phyloP scores from a whole-genome alignment of 2,329 filamentous ascomycete species.

The Shiraia sp. region DNA sequence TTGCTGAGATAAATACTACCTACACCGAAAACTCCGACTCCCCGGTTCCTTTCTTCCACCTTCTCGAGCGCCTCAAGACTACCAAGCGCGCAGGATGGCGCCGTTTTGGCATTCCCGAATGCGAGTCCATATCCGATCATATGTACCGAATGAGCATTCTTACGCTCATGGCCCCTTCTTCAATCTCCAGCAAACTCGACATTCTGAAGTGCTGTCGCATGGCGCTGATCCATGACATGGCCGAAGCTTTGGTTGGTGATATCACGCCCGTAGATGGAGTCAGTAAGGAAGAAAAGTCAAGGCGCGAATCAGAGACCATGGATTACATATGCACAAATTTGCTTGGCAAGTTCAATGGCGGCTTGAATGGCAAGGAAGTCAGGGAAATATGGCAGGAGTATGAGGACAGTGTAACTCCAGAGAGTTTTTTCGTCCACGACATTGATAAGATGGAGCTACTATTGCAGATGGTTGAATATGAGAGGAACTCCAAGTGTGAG shows the following conservation, averaged over 20 bases:
- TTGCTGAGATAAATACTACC: constrained; percentile 64
- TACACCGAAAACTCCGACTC: constrained; percentile 67
- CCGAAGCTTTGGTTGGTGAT: constrained; percentile 90
- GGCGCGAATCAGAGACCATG: constrained; percentile 88
- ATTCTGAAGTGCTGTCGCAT: constrained; percentile 87
- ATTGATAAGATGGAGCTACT: constrained; percentile 96
- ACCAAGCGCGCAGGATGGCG: constrained; percentile 96
- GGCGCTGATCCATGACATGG: constrained; percentile 97
- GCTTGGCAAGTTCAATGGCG: constrained; percentile 75
- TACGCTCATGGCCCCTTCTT: constrained; percentile 83
- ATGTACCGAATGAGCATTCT: constrained; percentile 99
- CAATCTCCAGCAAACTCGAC: constrained; percentile 73
- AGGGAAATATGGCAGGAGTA: constrained; percentile 91
- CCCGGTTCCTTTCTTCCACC: constrained; percentile 89
- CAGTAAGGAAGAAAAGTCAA: constrained; percentile 82
- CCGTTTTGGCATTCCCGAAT: constrained; percentile 74
- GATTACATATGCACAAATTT: constrained; percentile 79
- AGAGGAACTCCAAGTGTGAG: constrained; percentile 67
- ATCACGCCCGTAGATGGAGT: constrained; percentile 93
- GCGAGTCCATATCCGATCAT: constrained; percentile 95
- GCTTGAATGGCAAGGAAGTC: constrained; percentile 70
- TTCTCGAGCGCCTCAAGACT: constrained; percentile 92
- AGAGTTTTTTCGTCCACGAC: constrained; percentile 91
- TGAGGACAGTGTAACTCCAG: constrained; percentile 80
- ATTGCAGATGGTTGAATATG: constrained; percentile 95